phyloP scores from a whole-genome alignment of 78 protist genomes.

The Dictyostelium brefeldianum region DNA sequence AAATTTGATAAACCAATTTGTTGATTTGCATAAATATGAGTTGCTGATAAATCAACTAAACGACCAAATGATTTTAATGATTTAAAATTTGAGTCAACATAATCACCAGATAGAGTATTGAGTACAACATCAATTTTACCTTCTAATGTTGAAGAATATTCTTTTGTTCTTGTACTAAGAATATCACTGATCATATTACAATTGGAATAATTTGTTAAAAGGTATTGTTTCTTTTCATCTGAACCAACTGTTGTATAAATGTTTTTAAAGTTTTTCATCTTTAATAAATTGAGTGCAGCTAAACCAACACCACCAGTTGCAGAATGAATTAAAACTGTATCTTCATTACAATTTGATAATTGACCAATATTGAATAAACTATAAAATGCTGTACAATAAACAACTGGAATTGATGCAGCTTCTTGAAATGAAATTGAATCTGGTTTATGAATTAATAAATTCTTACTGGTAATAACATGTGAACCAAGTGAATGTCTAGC shows the following conservation, averaged over 20 bases:
- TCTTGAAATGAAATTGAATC: not conserved
- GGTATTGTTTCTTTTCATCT: conserved; percentile 31
- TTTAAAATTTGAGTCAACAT: conserved; percentile 23
- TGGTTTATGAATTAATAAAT: conserved; percentile 39
- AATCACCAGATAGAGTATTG: conserved; percentile 66
- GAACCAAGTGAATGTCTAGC: conserved; percentile 53
- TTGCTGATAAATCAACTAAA: conserved; percentile 54
- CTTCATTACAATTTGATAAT: conserved; percentile 39
- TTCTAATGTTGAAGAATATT: conserved; percentile 38
- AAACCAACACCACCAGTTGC: conserved; percentile 94
- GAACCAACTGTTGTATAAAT: conserved; percentile 49
- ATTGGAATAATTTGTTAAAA: not conserved
- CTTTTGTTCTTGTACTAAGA: conserved; percentile 3
- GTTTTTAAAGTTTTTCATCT: conserved; percentile 41
- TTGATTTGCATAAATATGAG: conserved; percentile 68
- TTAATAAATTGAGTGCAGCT: conserved; percentile 88
- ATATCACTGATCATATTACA: not conserved
- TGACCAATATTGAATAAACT: conserved; percentile 38
- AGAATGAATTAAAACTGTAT: conserved; percentile 82
- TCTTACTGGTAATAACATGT: conserved; percentile 31
- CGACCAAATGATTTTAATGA: conserved; percentile 62
- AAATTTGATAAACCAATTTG: conserved; percentile 37
- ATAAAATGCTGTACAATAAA: conserved; percentile 72
- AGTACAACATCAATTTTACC: conserved; percentile 80
- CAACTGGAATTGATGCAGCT: conserved; percentile 68